These are phyloP conservation scores for Esteya vermicola DNA, from an alignment of 2,329 filamentous ascomycete genomes.

Conservation along the genomic window DNA sequence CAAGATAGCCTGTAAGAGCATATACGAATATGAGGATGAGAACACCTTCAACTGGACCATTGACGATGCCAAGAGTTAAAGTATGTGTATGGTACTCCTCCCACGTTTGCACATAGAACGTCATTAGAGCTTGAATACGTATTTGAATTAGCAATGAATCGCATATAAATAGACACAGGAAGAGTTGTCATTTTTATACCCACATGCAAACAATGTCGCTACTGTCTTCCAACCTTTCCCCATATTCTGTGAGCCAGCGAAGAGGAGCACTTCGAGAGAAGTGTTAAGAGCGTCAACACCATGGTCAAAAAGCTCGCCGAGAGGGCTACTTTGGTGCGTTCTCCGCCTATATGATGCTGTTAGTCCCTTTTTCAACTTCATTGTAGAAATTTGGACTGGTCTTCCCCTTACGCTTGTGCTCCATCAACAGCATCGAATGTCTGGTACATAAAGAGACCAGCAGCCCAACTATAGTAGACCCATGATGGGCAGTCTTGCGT, in stretches of 20 bases:
- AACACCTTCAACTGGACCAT: constrained; percentile 89
- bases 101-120: constrained; percentile 99
- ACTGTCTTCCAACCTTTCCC: constrained; percentile 87
- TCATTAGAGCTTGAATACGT: constrained; percentile 52
- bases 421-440: constrained; percentile 97
- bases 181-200: constrained; percentile 15
- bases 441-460: constrained; percentile 89
- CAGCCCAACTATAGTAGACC: constrained; percentile 88
- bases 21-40: constrained; percentile 73
- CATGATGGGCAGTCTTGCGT: constrained; percentile 87
- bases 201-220: constrained; percentile 68
- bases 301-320: constrained; percentile 95
- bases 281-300: constrained; percentile 96
- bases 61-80: constrained; percentile 79
- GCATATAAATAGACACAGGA: neutral
- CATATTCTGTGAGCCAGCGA: constrained; percentile 83
- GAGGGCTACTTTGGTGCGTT: constrained; percentile 80
- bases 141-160: neutral
- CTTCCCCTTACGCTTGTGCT: constrained; percentile 80
- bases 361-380: neutral
- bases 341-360: constrained; percentile 43
- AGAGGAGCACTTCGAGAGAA: constrained; percentile 81
- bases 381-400: neutral
- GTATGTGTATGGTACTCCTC: constrained; percentile 98
- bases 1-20: constrained; percentile 67